Percentiles rank a stretch among this genome's conserved stretches.
phyloP scores from a whole-genome alignment of 306 rosid genomes.

The Cucurbita maxima region DNA sequence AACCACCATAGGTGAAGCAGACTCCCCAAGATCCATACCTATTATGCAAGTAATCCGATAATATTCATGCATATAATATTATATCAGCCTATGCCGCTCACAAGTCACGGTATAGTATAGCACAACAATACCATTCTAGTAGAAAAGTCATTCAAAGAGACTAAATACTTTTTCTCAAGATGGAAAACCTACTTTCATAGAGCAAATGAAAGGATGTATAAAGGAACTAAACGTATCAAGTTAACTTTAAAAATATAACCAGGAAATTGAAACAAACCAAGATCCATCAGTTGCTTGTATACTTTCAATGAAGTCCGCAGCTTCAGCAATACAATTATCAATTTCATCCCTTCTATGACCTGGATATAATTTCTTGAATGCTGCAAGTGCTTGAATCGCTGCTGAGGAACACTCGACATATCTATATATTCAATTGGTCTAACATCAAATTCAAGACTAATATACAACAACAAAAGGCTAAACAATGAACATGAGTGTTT shows the following conservation, averaged over 20 bases:
- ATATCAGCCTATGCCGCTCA: neutral
- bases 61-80: neutral
- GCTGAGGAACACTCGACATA: slow-evolving; percentile 30
- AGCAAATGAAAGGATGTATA: neutral
- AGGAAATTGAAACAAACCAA: slow-evolving; percentile 14
- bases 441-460: neutral
- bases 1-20: slow-evolving; percentile 30
- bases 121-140: neutral
- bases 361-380: slow-evolving; percentile 15
- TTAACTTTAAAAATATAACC: neutral
- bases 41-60: neutral
- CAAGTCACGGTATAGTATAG: neutral
- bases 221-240: neutral
- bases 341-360: slow-evolving; percentile 21
- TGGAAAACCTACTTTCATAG: neutral
- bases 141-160: neutral
- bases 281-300: slow-evolving; percentile 23
- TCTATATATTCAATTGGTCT: slow-evolving; percentile 6
- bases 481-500: neutral
- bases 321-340: slow-evolving; percentile 12
- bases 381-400: slow-evolving; percentile 18
- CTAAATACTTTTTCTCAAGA: neutral
- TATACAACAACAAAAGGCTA: neutral
- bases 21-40: slow-evolving; percentile 34
- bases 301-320: slow-evolving; percentile 21